phyloP scores from a whole-genome alignment of 1,284 basidiomycete species.

The Pseudomicrostroma phylloplanum region DNA sequence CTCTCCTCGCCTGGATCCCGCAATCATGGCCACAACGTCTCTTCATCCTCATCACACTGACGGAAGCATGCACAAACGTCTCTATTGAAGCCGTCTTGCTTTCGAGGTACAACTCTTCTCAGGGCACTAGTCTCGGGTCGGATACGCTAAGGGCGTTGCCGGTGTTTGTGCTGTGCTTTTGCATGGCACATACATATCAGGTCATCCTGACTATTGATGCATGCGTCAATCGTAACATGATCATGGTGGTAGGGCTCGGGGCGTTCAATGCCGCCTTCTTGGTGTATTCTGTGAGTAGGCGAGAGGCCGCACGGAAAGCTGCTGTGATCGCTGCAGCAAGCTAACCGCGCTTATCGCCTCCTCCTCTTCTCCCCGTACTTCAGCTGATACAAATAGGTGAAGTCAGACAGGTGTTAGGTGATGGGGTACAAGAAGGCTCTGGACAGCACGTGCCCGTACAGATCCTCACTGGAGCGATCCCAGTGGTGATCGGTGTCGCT shows the following conservation, averaged over 20 bases:
- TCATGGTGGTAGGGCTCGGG: constrained; percentile 33
- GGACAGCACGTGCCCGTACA: constrained; percentile 39
- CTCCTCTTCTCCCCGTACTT: constrained; percentile 8
- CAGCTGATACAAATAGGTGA: constrained; percentile 35
- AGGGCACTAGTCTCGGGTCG: constrained; percentile 2
- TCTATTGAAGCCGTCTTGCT: constrained; percentile 38
- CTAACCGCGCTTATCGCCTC: too few species aligned
- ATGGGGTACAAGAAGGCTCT: constrained; percentile 31
- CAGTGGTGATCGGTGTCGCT: constrained; percentile 32
- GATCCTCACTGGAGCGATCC: constrained; percentile 36
- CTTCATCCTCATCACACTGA: constrained; percentile 36
- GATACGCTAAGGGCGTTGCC: constrained; percentile 22
- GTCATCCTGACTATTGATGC: constrained; percentile 37
- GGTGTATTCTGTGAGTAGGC: constrained; percentile 20
- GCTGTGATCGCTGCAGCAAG: too few species aligned
- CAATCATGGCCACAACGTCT: constrained; percentile 27
- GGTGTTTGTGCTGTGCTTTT: constrained; percentile 38
- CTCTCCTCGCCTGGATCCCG: constrained; percentile 22
- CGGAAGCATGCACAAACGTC: constrained; percentile 33
- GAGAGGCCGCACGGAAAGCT: too few species aligned
- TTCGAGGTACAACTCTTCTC: constrained; percentile 22
- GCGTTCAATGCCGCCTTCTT: constrained; percentile 39
- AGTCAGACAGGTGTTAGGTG: constrained; percentile 35
- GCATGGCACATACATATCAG: constrained; percentile 38
- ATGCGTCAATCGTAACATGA: constrained; percentile 36